A percentile compares a stretch with the other conserved stretches of the same genome.
Conservation (phyloP, 2,329 filamentous ascomycete genomes). For the Neonectria coccinea region DNA sequence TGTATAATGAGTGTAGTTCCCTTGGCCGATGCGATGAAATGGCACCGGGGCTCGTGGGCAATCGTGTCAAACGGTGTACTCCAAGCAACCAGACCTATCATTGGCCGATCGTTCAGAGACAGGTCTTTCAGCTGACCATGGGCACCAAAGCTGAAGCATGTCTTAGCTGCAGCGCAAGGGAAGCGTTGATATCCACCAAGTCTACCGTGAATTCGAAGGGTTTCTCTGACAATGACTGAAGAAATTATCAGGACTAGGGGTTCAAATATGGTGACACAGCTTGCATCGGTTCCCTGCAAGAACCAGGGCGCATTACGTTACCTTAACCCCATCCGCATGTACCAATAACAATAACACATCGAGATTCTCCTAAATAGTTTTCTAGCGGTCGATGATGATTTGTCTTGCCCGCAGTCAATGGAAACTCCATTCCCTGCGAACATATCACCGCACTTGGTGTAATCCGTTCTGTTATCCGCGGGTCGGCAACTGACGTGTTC, state of each 20-base stretch:
- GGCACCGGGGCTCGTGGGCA: not conserved
- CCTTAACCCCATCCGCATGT: slow-evolving; percentile 23
- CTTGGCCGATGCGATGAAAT: not conserved
- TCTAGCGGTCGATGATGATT: not conserved
- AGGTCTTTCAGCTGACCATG: not conserved
- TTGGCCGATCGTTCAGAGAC: not conserved
- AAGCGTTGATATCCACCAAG: not conserved
- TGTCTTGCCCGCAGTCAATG: not conserved
- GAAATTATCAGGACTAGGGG: slow-evolving; percentile 11
- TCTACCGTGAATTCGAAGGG: not conserved
- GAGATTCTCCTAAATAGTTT: not conserved
- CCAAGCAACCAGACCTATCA: not conserved
- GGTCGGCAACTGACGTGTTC: no score
- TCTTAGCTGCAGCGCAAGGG: not conserved
- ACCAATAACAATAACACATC: slow-evolving; percentile 1
- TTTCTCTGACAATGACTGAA: slow-evolving; percentile 8
- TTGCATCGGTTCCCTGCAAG: slow-evolving; percentile 9
- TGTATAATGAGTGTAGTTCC: not conserved
- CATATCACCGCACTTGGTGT: not conserved
- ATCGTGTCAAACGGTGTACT: not conserved
- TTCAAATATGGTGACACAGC: not conserved
- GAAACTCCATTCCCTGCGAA: no score
- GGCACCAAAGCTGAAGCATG: not conserved
- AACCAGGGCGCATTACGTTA: slow-evolving; percentile 21
- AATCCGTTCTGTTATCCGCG: not conserved